Conservation (phyloP, 2,329 filamentous ascomycete species). For the Phialocephala sp. region DNA sequence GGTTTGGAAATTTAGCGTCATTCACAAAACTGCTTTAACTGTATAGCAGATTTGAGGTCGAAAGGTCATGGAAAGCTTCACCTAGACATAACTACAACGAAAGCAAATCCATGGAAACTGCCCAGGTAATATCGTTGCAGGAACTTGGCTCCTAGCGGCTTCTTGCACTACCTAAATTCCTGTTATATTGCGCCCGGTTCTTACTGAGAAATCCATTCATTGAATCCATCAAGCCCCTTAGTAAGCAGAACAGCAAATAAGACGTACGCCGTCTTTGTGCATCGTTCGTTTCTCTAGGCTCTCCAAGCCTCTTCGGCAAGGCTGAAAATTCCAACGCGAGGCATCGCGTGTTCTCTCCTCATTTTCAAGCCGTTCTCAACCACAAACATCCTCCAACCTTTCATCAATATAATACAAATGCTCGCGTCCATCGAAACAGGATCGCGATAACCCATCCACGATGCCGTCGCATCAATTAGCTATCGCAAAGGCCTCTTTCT, state of each 20-base stretch:
- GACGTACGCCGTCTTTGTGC: no score
- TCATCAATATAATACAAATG: constrained; percentile 13
- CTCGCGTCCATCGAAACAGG: not conserved
- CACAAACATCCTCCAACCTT: not conserved
- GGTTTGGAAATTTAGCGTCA: not conserved
- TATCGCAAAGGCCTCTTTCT: constrained; percentile 80
- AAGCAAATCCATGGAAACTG: not conserved
- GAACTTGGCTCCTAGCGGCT: no score
- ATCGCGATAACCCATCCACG: constrained; percentile 1
- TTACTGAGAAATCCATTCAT: no score
- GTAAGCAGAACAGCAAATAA: no score
- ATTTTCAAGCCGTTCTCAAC: constrained; percentile 7
- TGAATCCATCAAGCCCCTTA: no score
- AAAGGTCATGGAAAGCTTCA: not conserved
- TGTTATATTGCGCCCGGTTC: no score
- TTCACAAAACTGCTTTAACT: not conserved
- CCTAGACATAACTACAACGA: not conserved
- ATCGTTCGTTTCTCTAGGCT: no score
- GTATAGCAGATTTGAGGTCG: not conserved
- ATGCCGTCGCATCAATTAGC: constrained; percentile 75
- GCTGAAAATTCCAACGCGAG: constrained; percentile 11
- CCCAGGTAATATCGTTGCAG: no score
- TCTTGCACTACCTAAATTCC: no score
- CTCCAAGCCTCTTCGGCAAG: not conserved
- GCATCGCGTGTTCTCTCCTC: not conserved